phyloP scores from a whole-genome alignment of 805 yeast species.

The Wickerhamiella australiensis region DNA sequence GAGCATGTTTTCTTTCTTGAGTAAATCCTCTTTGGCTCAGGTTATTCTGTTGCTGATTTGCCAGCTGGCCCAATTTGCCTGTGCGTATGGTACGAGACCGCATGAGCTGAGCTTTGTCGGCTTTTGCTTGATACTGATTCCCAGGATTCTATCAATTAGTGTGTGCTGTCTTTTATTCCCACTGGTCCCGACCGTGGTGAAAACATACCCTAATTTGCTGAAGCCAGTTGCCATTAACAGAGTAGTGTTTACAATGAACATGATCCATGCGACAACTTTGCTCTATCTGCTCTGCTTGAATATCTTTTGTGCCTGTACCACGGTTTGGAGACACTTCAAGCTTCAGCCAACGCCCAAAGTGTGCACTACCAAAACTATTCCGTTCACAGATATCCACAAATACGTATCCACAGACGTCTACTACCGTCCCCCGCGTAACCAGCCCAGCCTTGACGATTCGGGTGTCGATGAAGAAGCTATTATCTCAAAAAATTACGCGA shows the following conservation, averaged over 20 bases:
- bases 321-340: constrained; percentile 6
- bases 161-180: constrained; percentile 2
- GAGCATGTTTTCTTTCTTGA: not conserved
- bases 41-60: not conserved
- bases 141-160: not conserved
- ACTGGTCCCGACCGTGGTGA: not conserved
- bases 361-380: not conserved
- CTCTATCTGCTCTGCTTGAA: not conserved
- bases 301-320: not conserved
- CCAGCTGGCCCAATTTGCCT: not conserved
- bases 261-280: not conserved
- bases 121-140: constrained; percentile 1
- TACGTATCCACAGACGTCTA: not conserved
- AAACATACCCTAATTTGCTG: not conserved
- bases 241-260: not conserved
- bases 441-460: constrained; percentile 1
- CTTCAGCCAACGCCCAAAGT: not conserved
- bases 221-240: not conserved
- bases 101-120: constrained; percentile 5
- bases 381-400: not conserved
- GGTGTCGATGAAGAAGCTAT: not conserved
- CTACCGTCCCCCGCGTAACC: constrained; percentile 2
- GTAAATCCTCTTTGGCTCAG: not conserved
- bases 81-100: constrained; percentile 1
- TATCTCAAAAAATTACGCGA: not conserved